Evolutionary conservation across 176 grass and related monocot species (phyloP).

Genomic region (Triticum urartu): DNA sequence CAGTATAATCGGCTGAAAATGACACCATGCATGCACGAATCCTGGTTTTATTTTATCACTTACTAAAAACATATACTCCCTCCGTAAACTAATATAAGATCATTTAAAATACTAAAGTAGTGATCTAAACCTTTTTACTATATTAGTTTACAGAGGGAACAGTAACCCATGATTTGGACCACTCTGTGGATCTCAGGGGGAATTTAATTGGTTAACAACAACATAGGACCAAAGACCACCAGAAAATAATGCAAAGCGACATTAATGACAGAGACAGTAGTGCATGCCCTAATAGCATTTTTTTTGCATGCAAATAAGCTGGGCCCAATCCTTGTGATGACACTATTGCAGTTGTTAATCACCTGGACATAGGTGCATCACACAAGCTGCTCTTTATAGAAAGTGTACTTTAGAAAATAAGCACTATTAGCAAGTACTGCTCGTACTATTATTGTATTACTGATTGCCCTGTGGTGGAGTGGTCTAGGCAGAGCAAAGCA

Average conservation of each 20-base stretch:
- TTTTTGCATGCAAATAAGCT: background rate
- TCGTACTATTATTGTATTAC: no score
- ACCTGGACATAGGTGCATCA: constrained; percentile 18
- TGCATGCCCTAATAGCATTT: background rate
- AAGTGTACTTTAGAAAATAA: no score
- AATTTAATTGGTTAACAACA: background rate
- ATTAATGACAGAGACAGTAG: background rate
- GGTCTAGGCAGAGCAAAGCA: no score
- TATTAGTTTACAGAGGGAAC: no score
- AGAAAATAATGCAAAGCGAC: background rate
- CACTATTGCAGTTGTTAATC: constrained; percentile 14
- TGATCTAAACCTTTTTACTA: no score
- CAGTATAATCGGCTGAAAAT: background rate
- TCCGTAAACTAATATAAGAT: no score
- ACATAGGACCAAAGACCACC: background rate
- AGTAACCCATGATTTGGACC: background rate
- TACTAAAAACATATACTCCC: background rate
- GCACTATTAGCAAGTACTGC: no score
- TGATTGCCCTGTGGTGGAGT: no score
- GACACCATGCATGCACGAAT: background rate
- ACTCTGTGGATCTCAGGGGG: background rate
- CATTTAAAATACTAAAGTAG: no score
- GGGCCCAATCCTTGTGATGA: background rate
- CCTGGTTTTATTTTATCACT: background rate
- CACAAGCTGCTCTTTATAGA: background rate